Base-by-base conservation (phyloP, 495 filamentous ascomycete genomes). In the Neurospora sublineolata region DNA sequence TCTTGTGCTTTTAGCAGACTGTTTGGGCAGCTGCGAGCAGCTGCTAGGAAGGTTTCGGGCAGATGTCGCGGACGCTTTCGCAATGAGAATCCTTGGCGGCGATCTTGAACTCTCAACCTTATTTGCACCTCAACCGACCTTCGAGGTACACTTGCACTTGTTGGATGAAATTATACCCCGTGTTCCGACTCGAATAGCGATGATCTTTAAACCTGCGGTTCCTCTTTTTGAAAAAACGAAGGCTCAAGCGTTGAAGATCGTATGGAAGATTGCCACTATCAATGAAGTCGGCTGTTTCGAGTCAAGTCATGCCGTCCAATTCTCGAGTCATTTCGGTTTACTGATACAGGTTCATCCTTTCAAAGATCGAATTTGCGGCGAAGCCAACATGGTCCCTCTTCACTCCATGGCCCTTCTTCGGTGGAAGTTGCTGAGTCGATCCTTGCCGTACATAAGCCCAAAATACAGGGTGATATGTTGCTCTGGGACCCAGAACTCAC, bases 281-380 rank as follows among this genome's bases (percentile, higher is more conserved):
- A 64, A 33, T 3, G n/a, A 37, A 30, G n/a, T 60, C 38, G 37
- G 36, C 46, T 30, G 70, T 70, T 39, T 71, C 70, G 37, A n/a
- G n/a, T 38, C 33, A 71, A 64, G 70, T 64, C 44, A 67, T 38
- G 36, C 39, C 38, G 52, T 67, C 44, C 37, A 20, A 27, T 37
- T 37, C 70, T 71, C 70, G 70, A 71, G 70, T 71, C 70, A 71
- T 37, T 37, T 39, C 4, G n/a, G 30, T 11, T 46, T 37, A 46
- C 23, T 41, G 20, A 23, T 23, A 69, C 37, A 37, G 40, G 69
- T 52, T 70, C 20, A 64, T 64, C 52, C 52, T 64, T 64, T 33
- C 27, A 33, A 36, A 3, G 1, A 36, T 64, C 52, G 14, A 33
- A 33, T 30, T 10, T 33, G 33, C 33, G 33, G 33, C 33, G 33